Conservation (phyloP, 2,329 filamentous ascomycete genomes). For the Purpureocillium takamizusanense region DNA sequence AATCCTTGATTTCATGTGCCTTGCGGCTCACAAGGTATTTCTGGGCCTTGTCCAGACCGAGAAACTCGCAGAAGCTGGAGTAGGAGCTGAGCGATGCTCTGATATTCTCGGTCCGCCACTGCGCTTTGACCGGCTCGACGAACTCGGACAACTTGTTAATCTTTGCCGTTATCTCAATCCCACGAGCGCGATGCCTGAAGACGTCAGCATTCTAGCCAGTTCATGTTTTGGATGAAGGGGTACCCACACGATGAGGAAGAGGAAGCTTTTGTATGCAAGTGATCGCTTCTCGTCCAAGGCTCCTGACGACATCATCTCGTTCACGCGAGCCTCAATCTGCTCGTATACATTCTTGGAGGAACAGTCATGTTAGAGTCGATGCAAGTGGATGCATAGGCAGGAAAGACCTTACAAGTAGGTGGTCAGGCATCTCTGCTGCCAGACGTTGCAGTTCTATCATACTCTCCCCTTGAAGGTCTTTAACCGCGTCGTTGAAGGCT, state of each 20-base stretch:
- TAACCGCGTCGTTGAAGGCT: constrained; percentile 78
- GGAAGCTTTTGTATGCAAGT: constrained; percentile 78
- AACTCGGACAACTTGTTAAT: constrained; percentile 67
- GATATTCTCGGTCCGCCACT: constrained; percentile 69
- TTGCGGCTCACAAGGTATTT: constrained; percentile 66
- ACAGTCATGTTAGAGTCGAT: constrained; percentile 9
- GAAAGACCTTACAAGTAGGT: constrained; percentile 58
- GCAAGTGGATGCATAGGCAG: neutral
- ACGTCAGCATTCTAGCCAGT: constrained; percentile 6
- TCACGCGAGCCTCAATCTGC: constrained; percentile 73
- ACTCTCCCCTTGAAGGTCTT: constrained; percentile 76
- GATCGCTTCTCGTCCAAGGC: constrained; percentile 73
- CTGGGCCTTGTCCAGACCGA: constrained; percentile 73
- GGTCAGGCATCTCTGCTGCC: constrained; percentile 83
- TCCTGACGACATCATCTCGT: constrained; percentile 66
- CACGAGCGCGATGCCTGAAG: constrained; percentile 66
- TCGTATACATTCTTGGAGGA: constrained; percentile 64
- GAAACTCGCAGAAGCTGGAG: constrained; percentile 65
- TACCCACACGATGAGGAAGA: constrained; percentile 80
- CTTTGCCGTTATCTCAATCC: constrained; percentile 62
- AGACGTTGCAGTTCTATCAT: constrained; percentile 83
- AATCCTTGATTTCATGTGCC: constrained; percentile 71
- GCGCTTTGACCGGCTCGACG: constrained; percentile 68
- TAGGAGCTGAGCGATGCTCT: constrained; percentile 65
- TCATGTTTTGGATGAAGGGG: neutral